Conservation (phyloP, 305 asterid genomes). For the Andrographis paniculata region DNA sequence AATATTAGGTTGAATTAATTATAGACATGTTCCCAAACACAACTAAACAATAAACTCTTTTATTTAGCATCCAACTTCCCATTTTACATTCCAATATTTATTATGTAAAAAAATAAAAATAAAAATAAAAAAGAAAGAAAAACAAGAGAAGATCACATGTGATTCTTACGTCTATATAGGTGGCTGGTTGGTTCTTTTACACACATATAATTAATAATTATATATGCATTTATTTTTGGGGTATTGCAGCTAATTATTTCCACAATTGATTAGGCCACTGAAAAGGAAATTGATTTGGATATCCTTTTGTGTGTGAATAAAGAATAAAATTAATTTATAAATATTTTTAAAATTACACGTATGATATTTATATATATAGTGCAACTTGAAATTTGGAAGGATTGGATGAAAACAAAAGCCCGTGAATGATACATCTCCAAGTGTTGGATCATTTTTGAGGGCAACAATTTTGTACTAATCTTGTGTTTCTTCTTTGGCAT, state of each 20-base stretch:
- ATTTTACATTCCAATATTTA: neutral
- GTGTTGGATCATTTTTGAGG: constrained; percentile 18
- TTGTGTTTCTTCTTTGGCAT: neutral
- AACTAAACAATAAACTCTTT: no score
- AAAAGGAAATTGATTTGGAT: no score
- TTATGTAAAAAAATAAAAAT: neutral
- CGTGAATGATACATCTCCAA: constrained; percentile 14
- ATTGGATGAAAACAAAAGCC: constrained; percentile 21
- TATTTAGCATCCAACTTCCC: neutral
- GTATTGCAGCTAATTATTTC: no score
- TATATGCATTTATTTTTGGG: no score
- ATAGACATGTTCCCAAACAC: no score
- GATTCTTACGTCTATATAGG: constrained; percentile 11
- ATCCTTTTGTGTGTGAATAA: no score
- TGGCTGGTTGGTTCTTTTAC: constrained; percentile 17
- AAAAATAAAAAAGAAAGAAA: neutral
- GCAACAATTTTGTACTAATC: constrained; percentile 5
- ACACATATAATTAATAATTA: neutral
- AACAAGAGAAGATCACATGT: constrained; percentile 8
- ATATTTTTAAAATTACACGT: no score
- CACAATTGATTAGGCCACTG: no score
- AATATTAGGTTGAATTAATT: no score
- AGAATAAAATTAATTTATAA: no score
- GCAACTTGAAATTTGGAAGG: constrained; percentile 11
- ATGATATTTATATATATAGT: no score